These are phyloP conservation scores for Epicoccum sorghinum DNA, from an alignment of 2,329 filamentous ascomycete genomes.

Conservation along the genomic window DNA sequence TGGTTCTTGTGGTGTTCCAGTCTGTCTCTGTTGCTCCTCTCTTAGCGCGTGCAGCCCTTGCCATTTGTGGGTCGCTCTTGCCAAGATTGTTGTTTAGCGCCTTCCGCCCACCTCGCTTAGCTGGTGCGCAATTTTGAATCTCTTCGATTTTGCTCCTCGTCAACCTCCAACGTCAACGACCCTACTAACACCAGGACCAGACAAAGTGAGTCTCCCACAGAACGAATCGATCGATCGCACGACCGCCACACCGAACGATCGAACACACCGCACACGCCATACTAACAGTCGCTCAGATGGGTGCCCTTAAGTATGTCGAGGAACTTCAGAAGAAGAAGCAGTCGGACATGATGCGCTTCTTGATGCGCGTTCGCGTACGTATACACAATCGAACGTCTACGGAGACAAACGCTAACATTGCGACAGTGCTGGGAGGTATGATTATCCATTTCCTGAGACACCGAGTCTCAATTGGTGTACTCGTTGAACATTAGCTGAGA, in stretches of 20 bases:
- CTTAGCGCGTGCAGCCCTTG: conserved; percentile 1
- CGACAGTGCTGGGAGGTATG: conserved; percentile 89
- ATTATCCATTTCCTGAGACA: conserved; percentile 35
- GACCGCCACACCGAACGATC: conserved; percentile 5
- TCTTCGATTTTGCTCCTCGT: conserved; percentile 15
- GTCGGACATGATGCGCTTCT: conserved; percentile 99
- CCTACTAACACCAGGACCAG: conserved; percentile 22
- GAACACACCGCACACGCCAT: conserved; percentile 4
- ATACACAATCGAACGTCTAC: conserved; percentile 16
- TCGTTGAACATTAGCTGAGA: conserved; percentile 99
- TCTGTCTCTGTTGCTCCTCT: neutral
- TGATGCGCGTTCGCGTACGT: conserved; percentile 75
- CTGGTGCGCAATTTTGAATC: conserved; percentile 10
- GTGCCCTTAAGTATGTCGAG: conserved; percentile 99
- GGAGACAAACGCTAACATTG: conserved; percentile 36
- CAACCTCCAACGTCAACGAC: conserved; percentile 20
- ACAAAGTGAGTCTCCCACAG: conserved; percentile 18
- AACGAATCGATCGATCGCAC: conserved; percentile 11
- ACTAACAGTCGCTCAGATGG: conserved; percentile 69
- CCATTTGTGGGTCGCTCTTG: conserved; percentile 4
- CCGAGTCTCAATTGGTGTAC: conserved; percentile 62
- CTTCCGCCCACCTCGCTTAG: conserved; percentile 14
- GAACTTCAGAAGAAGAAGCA: conserved; percentile 99
- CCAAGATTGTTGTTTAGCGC: conserved; percentile 13
- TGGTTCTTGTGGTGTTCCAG: too few relatives aligned